These are phyloP conservation scores for Linum lewisii DNA, from an alignment of 345 rosid genomes.

Conservation along the genomic window DNA sequence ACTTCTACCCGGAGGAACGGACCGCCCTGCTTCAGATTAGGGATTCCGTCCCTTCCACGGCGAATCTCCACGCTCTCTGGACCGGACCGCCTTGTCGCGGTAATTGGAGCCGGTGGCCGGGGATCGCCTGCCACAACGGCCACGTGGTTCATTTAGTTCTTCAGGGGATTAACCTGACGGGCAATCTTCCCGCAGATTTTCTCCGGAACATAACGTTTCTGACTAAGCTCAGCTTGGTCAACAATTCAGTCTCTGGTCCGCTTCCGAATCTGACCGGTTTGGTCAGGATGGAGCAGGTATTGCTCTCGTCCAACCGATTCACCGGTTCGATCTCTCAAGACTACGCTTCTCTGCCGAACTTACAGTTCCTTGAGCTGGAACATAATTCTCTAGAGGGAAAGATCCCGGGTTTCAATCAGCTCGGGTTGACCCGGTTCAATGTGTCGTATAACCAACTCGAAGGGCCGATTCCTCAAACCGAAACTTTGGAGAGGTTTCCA, in stretches of 20 bases:
- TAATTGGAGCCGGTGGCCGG: slow-evolving; percentile 33
- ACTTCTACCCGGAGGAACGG: slow-evolving; percentile 26
- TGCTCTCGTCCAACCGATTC: slow-evolving; percentile 35
- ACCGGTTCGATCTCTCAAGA: slow-evolving; percentile 28
- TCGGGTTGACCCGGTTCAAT: slow-evolving; percentile 28
- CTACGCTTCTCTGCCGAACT: slow-evolving; percentile 22
- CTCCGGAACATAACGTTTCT: slow-evolving; percentile 29
- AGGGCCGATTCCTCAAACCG: slow-evolving; percentile 38
- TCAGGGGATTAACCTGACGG: slow-evolving; percentile 31
- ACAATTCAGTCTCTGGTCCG: slow-evolving; percentile 30
- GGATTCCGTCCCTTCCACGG: slow-evolving; percentile 24
- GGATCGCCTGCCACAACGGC: slow-evolving; percentile 31
- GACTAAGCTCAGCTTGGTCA: slow-evolving; percentile 31
- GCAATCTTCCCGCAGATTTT: slow-evolving; percentile 35
- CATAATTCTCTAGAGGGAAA: slow-evolving; percentile 28
- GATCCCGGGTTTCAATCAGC: slow-evolving; percentile 40
- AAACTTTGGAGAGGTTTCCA: slow-evolving; percentile 25
- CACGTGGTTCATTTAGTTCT: slow-evolving; percentile 39
- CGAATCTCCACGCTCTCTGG: slow-evolving; percentile 30
- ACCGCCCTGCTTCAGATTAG: slow-evolving; percentile 33
- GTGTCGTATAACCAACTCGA: slow-evolving; percentile 36
- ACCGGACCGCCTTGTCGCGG: slow-evolving; percentile 43
- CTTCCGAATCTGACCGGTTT: slow-evolving; percentile 34
- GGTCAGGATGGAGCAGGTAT: slow-evolving; percentile 17
- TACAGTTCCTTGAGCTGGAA: slow-evolving; percentile 33